Evolutionary conservation across 768 basidiomycete species (phyloP), one percentile per base, ranked within the genome.

Genomic region (Lactifluus echinatus): DNA sequence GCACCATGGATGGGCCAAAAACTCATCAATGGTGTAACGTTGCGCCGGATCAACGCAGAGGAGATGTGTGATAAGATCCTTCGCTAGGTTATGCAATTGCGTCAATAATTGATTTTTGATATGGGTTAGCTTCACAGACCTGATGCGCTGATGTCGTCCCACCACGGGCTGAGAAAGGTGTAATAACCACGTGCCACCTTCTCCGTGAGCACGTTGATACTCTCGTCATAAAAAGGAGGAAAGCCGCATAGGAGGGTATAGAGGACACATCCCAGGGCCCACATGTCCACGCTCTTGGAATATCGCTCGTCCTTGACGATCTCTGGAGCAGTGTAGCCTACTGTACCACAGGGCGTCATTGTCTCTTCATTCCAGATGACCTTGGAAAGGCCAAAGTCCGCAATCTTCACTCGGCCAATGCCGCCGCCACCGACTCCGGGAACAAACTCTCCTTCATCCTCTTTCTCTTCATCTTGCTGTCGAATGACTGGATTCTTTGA

Each of bases 361-460:
- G 96, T 99, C 68, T 97, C 86, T 67, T 98, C 96, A 68, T 95
- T 88, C 96, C 96, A 99, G 4, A 99, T 92, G 53, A 98, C 87
- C 73, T 99, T 99, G 60, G 86, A 89, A 46, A 99, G 76, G 33
- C 96, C 96, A 67, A 99, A 99, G 70, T 99, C 96, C 57, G 96
- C 96, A 58, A 99, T 96, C 76, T 98, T 99, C 70, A 99, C 93
- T 39, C 85, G 84, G 7, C 96, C 96, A 61, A 99, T 99, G 21
- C 95, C 96, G 8, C 96, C 96, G 10, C 96, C 94, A 7, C 96
- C 96, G 37, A 94, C 75, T 3, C 91, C 93, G 4, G 86, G 85
- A 45, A 87, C 79, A 68, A 94, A 99, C 69, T 96, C 92, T 53
- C 96, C 96, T 70, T 99, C 96, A 63, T 99, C 96, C 69, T 93